A percentile compares a stretch with the other conserved stretches of the same genome.
Conservation (phyloP, 768 basidiomycete genomes). For the Psilocybe cubensis region DNA sequence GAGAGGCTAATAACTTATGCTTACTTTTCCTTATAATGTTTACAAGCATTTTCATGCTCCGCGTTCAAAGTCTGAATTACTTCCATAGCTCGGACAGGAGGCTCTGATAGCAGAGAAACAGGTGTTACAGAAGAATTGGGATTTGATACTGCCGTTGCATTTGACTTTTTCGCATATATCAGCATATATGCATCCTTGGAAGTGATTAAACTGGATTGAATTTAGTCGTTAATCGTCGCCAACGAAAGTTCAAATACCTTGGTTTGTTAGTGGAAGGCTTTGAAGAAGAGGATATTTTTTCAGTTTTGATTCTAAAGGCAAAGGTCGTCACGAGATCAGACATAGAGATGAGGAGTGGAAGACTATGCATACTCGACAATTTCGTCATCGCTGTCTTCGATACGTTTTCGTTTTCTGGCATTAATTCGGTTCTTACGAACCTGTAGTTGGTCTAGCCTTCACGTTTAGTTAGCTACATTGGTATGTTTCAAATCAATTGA, state of each 20-base stretch:
- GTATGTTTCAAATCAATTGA: background rate
- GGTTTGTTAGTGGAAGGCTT: background rate
- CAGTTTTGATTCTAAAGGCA: background rate
- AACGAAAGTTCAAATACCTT: constrained; percentile 1
- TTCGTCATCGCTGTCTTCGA: constrained; percentile 67
- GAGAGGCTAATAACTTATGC: constrained; percentile 14
- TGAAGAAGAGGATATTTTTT: background rate
- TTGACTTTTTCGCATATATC: constrained; percentile 67
- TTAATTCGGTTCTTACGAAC: constrained; percentile 38
- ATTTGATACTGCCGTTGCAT: background rate
- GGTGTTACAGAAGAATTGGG: background rate
- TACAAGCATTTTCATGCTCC: constrained; percentile 56
- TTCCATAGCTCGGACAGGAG: constrained; percentile 58
- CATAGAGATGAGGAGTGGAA: background rate
- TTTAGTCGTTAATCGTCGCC: background rate
- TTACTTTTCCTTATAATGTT: constrained; percentile 50
- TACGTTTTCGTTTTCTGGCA: constrained; percentile 54
- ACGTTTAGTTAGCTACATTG: constrained; percentile 1
- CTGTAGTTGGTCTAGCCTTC: constrained; percentile 30
- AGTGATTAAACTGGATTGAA: constrained; percentile 47
- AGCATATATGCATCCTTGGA: constrained; percentile 97
- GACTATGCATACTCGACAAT: constrained; percentile 12
- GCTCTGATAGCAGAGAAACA: constrained; percentile 32
- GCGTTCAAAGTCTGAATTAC: constrained; percentile 60
- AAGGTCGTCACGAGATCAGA: too few species aligned